Conservation (phyloP, 805 yeast species). For the Metschnikowia rubicola region DNA sequence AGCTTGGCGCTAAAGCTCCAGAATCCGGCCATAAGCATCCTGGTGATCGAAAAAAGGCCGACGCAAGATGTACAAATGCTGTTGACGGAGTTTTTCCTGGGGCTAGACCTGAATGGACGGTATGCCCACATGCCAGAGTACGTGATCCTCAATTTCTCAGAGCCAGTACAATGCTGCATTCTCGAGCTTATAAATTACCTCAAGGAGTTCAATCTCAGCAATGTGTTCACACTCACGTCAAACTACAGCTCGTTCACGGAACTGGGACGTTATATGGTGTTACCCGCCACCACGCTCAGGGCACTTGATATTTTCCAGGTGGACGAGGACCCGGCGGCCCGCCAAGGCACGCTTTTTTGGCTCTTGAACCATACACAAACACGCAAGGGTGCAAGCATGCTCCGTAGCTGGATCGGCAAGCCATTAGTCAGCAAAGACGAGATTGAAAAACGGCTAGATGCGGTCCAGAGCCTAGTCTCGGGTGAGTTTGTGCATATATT, state of each 20-base stretch:
- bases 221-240: slow-evolving; percentile 49
- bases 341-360: slow-evolving; percentile 74
- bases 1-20: slow-evolving; percentile 17
- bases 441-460: slow-evolving; percentile 61
- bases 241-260: slow-evolving; percentile 53
- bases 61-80: slow-evolving; percentile 8
- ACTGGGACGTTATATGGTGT: slow-evolving; percentile 46
- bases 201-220: slow-evolving; percentile 57
- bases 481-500: slow-evolving; percentile 30
- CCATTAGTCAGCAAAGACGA: slow-evolving; percentile 58
- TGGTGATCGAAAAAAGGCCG: slow-evolving; percentile 1
- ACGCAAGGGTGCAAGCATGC: slow-evolving; percentile 63
- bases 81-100: slow-evolving; percentile 26
- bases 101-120: slow-evolving; percentile 18
- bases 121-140: slow-evolving; percentile 21
- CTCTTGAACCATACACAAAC: slow-evolving; percentile 78
- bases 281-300: slow-evolving; percentile 63
- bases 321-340: slow-evolving; percentile 47
- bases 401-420: slow-evolving; percentile 68
- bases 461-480: slow-evolving; percentile 37
- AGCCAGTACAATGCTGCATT: slow-evolving; percentile 34
- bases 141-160: slow-evolving; percentile 21
- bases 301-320: slow-evolving; percentile 75
- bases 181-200: slow-evolving; percentile 52
- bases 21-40: slow-evolving; percentile 11